phyloP scores from a whole-genome alignment of 2,329 filamentous ascomycete species.

The Coniella vitis region DNA sequence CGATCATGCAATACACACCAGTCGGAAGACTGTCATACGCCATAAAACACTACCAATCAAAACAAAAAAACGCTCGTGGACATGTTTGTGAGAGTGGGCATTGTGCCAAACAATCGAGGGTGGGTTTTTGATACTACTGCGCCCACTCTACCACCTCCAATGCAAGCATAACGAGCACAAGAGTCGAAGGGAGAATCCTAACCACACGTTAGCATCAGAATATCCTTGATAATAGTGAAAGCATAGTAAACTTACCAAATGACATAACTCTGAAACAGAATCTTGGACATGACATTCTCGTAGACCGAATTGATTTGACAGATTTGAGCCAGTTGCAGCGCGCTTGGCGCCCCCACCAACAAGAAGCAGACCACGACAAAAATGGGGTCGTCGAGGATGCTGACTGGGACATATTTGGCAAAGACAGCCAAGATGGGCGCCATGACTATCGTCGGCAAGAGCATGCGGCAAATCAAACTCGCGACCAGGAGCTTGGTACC shows the following conservation, averaged over 20 bases:
- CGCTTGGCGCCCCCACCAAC: conserved; percentile 86
- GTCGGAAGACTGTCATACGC: too few relatives aligned
- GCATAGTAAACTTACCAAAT: conserved; percentile 61
- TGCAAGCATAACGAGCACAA: conserved; percentile 83
- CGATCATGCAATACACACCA: too few relatives aligned
- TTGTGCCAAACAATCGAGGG: neutral
- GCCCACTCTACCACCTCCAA: conserved; percentile 93
- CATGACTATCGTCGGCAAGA: conserved; percentile 88
- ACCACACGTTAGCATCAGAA: conserved; percentile 21
- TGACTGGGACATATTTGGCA: conserved; percentile 86
- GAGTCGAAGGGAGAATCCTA: conserved; percentile 84
- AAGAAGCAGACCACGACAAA: conserved; percentile 98
- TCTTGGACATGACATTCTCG: conserved; percentile 85
- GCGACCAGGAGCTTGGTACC: conserved; percentile 77
- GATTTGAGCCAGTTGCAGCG: conserved; percentile 92
- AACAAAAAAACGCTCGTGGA: too few relatives aligned
- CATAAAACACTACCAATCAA: too few relatives aligned
- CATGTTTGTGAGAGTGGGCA: too few relatives aligned
- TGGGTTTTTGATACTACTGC: conserved; percentile 8
- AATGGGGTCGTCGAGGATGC: conserved; percentile 94
- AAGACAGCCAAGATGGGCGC: conserved; percentile 78
- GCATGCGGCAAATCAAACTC: conserved; percentile 81
- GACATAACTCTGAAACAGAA: conserved; percentile 95
- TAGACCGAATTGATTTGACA: conserved; percentile 98
- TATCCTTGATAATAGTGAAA: neutral